Evolutionary conservation across 225 moss, liverwort and hornwort species (phyloP), one percentile per base, ranked within the genome.

Genomic region (Polytrichum commune): DNA sequence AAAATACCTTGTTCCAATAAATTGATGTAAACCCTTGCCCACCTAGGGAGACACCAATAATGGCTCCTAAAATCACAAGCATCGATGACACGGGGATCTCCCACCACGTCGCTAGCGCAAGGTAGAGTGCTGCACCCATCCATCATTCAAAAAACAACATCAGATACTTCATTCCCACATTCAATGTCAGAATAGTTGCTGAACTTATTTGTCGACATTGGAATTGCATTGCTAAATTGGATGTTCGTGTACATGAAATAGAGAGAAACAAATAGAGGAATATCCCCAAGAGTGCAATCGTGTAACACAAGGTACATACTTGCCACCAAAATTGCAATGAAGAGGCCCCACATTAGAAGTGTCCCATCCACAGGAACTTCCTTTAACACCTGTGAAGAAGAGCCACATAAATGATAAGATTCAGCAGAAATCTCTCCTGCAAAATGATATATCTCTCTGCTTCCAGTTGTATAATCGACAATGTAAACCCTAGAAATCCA

Each of bases 271-370:
- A 46, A 46, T 46, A 46, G 13, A 46, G 46, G 13, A 46, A 46
- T 9, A 46, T 46, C 46, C 46, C 16, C 46, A 4, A 46, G 46
- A 46, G 13, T 1, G 46, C 7, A 3, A 13, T 46, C 1, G 3
- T 46, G 46, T 16, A 46, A 13, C 13, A 46, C 13, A 46, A 13
- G 46, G 4, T 5, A 77, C 72, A 20, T 77, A 77, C 77, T 72
- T 70, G 78, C 78, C 63, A 66, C 78, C 60, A 78, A 20, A 13
- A 80, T 27, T 22, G 75, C 69, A 62, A 75, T 80, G 60, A 80
- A 75, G 71, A 80, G 80, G 5, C 66, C 80, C 75, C 80, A 80
- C 80, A 80, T 80, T 25, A 75, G 53, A 65, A 80, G 71, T 4
- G 75, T 27, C 27, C 26, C 64, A 63, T 73, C 69, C 6, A 75